Base-by-base conservation (phyloP, 2,329 filamentous ascomycete genomes). In the Apiospora arundinis region DNA sequence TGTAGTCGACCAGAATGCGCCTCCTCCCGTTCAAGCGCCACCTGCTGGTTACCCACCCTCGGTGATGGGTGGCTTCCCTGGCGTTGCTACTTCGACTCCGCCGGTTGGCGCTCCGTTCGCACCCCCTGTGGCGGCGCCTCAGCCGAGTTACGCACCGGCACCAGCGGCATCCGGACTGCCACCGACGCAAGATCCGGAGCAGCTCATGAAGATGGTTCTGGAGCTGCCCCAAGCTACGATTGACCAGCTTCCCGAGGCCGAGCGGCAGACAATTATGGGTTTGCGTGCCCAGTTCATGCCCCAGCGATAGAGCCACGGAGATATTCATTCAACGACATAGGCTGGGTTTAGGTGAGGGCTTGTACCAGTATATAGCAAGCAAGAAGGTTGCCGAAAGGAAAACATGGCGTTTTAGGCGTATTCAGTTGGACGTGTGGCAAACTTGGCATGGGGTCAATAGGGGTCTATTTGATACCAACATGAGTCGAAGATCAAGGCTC, bases 191-290 rank as follows among this genome's bases (percentile, higher is more conserved):
- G 90, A 92, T 72, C 89, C 93, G 56, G 91, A 93, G 67, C 90
- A 91, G 60, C 87, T 97, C 70, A 91, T 97, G 80, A 89, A 92
- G 74, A 93, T 95, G 76, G 92, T 98, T 67, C 86, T 98, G 84
- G 89, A 88, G 70, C 90, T 98, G 84, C 90, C 94, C 2, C 92
- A 93, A 77, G 88, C 93, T 72, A 90, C 93, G 71, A 95, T 98
- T 76, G 92, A 95, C 79, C 89, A 90, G 78, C 84, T 98, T 67
- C 91, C 92, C 7, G 92, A 94, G 48, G 88, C 89, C 25, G 92
- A 96, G 78, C 88, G 92, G 70, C 89, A 89, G 73, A 94, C 98
- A 81, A 92, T 98, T 70, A 88, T 97, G 84, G 86, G 91, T 48
- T 84, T 98, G 70, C 88, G 94, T 70, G 91, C 92, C 74, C 87